Percentiles rank a stretch among this genome's conserved stretches.
These are phyloP conservation scores for Metschnikowia aberdeeniae DNA, from an alignment of 805 yeast genomes.

Conservation along the genomic window DNA sequence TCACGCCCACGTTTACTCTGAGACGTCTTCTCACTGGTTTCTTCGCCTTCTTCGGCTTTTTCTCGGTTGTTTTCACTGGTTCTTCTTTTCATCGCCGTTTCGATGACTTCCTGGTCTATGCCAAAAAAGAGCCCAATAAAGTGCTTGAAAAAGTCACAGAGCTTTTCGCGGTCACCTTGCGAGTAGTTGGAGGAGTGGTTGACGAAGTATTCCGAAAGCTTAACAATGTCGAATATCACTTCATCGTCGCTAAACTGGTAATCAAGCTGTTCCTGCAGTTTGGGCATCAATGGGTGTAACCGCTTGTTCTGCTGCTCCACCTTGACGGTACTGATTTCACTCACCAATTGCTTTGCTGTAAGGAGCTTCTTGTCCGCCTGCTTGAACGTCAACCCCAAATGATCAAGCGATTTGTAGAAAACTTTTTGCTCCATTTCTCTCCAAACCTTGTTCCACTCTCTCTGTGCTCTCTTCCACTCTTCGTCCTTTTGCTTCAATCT, in stretches of 20 bases:
- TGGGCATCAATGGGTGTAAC: constrained; percentile 79
- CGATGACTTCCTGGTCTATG: constrained; percentile 47
- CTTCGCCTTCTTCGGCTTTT: constrained; percentile 16
- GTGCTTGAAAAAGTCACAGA: constrained; percentile 64
- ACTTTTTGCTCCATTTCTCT: constrained; percentile 96
- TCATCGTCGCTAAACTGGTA: constrained; percentile 62
- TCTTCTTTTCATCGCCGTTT: constrained; percentile 31
- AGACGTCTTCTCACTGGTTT: constrained; percentile 12
- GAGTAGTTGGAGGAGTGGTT: constrained; percentile 72
- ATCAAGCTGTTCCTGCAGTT: constrained; percentile 70
- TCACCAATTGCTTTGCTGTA: constrained; percentile 83
- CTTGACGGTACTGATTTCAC: constrained; percentile 89
- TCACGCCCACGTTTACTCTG: constrained; percentile 46
- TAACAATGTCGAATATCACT: constrained; percentile 69
- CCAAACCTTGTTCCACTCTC: constrained; percentile 99
- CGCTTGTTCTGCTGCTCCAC: constrained; percentile 87
- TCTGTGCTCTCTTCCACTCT: constrained; percentile 96
- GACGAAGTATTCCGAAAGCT: constrained; percentile 63
- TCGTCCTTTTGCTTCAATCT: constrained; percentile 96
- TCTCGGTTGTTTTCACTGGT: constrained; percentile 18
- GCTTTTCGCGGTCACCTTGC: constrained; percentile 70
- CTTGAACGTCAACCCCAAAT: constrained; percentile 91
- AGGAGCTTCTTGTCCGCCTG: constrained; percentile 92
- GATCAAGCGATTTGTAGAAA: constrained; percentile 89
- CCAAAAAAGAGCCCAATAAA: constrained; percentile 73